Percentiles rank a stretch among this genome's conserved stretches.
Evolutionary conservation across 148 eudicot genomes (phyloP).

Genomic region (Chenopodium album): DNA sequence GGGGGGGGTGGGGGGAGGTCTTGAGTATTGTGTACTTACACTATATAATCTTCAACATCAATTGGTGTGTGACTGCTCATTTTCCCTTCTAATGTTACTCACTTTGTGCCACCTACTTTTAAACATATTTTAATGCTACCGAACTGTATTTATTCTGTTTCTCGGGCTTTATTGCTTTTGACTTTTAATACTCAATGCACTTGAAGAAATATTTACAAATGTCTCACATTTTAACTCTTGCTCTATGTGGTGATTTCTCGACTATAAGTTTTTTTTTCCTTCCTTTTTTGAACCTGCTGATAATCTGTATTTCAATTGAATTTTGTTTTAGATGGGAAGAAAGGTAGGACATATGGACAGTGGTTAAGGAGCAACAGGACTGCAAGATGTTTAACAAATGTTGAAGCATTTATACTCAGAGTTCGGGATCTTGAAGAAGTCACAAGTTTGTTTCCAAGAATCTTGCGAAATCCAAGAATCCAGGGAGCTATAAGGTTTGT

Average conservation of each 20-base stretch:
- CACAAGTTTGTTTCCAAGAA: slow-evolving; percentile 59
- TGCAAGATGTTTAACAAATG: slow-evolving; percentile 63
- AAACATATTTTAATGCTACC: background rate
- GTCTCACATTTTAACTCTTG: background rate
- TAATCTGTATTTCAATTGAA: too few relatives aligned
- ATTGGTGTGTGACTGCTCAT: background rate
- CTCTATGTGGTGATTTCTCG: background rate
- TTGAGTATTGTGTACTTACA: too few relatives aligned
- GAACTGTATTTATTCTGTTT: background rate
- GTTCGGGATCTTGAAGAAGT: slow-evolving; percentile 74
- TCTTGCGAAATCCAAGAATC: slow-evolving; percentile 61
- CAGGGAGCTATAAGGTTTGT: slow-evolving; percentile 71
- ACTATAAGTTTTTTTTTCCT: too few relatives aligned
- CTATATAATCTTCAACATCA: background rate
- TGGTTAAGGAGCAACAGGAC: slow-evolving; percentile 54
- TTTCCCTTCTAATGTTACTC: background rate
- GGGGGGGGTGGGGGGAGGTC: too few relatives aligned
- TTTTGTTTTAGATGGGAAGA: slow-evolving; percentile 45
- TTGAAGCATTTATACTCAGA: slow-evolving; percentile 67
- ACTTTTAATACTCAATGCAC: too few relatives aligned
- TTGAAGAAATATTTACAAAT: too few relatives aligned
- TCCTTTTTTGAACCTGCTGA: too few relatives aligned
- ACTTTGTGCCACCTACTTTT: background rate
- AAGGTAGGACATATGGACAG: slow-evolving; percentile 42
- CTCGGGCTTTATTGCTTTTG: too few relatives aligned